phyloP scores from a whole-genome alignment of 208 protist species.

The Blastocrithidia nonstop region DNA sequence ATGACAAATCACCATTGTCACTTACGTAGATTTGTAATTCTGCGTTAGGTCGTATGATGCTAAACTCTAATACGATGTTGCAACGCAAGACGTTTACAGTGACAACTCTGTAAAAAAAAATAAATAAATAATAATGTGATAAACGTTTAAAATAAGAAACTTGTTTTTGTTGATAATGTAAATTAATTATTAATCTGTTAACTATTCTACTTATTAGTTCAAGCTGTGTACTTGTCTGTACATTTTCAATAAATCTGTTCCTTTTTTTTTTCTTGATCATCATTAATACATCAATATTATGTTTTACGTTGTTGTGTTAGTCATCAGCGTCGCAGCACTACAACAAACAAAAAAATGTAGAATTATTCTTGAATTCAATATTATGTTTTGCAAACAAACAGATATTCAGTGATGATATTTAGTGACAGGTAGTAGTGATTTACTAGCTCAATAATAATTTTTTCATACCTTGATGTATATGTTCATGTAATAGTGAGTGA shows the following conservation, averaged over 20 bases:
- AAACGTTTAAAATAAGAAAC: neutral
- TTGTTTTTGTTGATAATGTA: neutral
- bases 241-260: neutral
- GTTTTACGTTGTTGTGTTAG: too few species aligned
- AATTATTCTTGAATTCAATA: too few species aligned
- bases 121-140: neutral
- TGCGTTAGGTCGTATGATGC: conserved; percentile 60
- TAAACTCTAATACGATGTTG: conserved; percentile 58
- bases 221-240: neutral
- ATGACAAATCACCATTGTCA: conserved; percentile 10
- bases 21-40: conserved; percentile 45
- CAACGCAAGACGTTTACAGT: conserved; percentile 36
- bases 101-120: neutral
- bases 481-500: too few species aligned
- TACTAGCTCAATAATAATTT: too few species aligned
- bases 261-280: too few species aligned
- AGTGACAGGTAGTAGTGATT: too few species aligned
- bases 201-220: neutral
- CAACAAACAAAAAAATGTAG: too few species aligned
- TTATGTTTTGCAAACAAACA: too few species aligned
- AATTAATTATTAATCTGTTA: neutral
- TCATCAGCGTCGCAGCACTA: too few species aligned
- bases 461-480: too few species aligned
- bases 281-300: too few species aligned
- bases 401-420: too few species aligned